These are phyloP conservation scores for Pseudogymnoascus sp. DNA, from an alignment of 2,329 filamentous ascomycete species.

Conservation along the genomic window DNA sequence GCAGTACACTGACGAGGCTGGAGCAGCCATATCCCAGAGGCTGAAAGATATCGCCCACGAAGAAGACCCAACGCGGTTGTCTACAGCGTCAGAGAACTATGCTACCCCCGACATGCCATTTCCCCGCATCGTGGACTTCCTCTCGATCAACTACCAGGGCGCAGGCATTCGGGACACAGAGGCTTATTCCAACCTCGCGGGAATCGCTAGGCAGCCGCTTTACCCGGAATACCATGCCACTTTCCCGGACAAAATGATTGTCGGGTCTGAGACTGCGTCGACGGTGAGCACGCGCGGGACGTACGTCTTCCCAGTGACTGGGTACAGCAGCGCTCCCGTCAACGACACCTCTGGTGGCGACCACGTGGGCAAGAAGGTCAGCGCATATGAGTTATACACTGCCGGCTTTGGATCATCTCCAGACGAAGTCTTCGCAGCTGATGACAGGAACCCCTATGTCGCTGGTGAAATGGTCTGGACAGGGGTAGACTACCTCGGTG, in stretches of 20 bases:
- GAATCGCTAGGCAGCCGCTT: slow-evolving; percentile 17
- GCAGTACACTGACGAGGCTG: slow-evolving; percentile 31
- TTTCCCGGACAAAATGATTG: slow-evolving; percentile 41
- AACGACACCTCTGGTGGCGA: slow-evolving; percentile 34
- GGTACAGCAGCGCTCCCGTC: slow-evolving; percentile 30
- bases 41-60: slow-evolving; percentile 36
- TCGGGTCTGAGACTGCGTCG: slow-evolving; percentile 37
- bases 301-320: slow-evolving; percentile 44
- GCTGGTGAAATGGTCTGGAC: slow-evolving; percentile 48
- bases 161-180: slow-evolving; percentile 30
- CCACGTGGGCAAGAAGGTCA: slow-evolving; percentile 31
- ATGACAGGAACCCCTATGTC: slow-evolving; percentile 41
- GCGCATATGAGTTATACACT: slow-evolving; percentile 45
- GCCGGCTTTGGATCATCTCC: slow-evolving; percentile 39
- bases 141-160: slow-evolving; percentile 49
- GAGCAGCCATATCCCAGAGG: slow-evolving; percentile 25
- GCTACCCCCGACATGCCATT: slow-evolving; percentile 35
- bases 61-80: slow-evolving; percentile 41
- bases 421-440: slow-evolving; percentile 44
- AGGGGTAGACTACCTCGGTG: slow-evolving; percentile 42
- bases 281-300: slow-evolving; percentile 42
- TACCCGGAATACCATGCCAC: slow-evolving; percentile 37
- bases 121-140: slow-evolving; percentile 36
- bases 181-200: slow-evolving; percentile 21
- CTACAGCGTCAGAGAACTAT: slow-evolving; percentile 39